A percentile compares a stretch with the other conserved stretches of the same genome.
These are phyloP conservation scores for Hymenoscyphus salicellus DNA, from an alignment of 2,329 filamentous ascomycete genomes.

Conservation along the genomic window DNA sequence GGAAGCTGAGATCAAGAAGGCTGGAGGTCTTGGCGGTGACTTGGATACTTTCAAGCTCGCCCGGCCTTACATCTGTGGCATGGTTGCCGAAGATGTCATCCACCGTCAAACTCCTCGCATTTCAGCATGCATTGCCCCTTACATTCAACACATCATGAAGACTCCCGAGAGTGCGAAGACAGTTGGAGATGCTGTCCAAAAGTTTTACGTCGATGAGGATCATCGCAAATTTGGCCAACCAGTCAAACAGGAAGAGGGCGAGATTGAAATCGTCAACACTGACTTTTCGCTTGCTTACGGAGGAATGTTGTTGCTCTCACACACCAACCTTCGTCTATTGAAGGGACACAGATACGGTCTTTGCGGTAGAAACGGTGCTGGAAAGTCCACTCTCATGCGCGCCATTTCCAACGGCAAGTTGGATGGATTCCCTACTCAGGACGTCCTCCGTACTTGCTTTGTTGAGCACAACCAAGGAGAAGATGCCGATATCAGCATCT, in stretches of 20 bases:
- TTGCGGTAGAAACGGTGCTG: slow-evolving; percentile 93
- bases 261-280: slow-evolving; percentile 94
- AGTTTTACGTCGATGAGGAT: slow-evolving; percentile 79
- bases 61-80: slow-evolving; percentile 72
- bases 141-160: slow-evolving; percentile 69
- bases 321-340: slow-evolving; percentile 89
- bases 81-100: slow-evolving; percentile 86
- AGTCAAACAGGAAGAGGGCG: slow-evolving; percentile 83
- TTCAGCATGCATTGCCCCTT: slow-evolving; percentile 64
- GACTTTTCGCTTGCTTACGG: slow-evolving; percentile 97
- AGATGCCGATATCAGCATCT: slow-evolving; percentile 91
- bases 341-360: slow-evolving; percentile 98
- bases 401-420: slow-evolving; percentile 94
- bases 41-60: slow-evolving; percentile 64
- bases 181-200: slow-evolving; percentile 70
- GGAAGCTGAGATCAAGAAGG: slow-evolving; percentile 71
- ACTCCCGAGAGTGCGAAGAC: slow-evolving; percentile 57
- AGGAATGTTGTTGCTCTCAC: slow-evolving; percentile 92
- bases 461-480: slow-evolving; percentile 99
- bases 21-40: slow-evolving; percentile 59
- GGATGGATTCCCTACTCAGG: slow-evolving; percentile 91
- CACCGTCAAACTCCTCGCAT: slow-evolving; percentile 76
- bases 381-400: slow-evolving; percentile 98
- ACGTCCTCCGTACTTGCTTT: slow-evolving; percentile 91
- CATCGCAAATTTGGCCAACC: slow-evolving; percentile 82